These are phyloP conservation scores for Fistulina hepatica DNA, from an alignment of 1,284 basidiomycete genomes.

Conservation along the genomic window DNA sequence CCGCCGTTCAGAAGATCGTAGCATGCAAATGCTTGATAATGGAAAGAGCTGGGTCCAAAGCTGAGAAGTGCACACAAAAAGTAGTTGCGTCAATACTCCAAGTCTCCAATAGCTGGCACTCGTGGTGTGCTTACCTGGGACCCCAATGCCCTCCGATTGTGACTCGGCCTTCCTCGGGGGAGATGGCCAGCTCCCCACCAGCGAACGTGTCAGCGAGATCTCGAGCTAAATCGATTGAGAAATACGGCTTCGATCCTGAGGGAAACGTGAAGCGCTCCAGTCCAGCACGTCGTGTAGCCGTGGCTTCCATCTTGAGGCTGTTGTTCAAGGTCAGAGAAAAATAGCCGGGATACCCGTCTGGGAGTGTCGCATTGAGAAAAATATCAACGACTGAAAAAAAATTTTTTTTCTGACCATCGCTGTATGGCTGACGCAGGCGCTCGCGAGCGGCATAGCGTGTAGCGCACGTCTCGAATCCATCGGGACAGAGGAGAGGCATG, in stretches of 20 bases:
- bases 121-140: constrained; percentile 35
- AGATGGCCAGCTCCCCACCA: constrained; percentile 49
- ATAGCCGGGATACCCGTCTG: constrained; percentile 57
- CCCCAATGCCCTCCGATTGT: constrained; percentile 53
- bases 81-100: too few species aligned
- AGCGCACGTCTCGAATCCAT: constrained; percentile 51
- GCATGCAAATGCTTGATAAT: constrained; percentile 57
- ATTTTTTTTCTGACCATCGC: constrained; percentile 46
- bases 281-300: constrained; percentile 54
- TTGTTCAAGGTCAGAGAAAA: constrained; percentile 46
- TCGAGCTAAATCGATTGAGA: constrained; percentile 53
- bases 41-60: constrained; percentile 46
- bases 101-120: not conserved
- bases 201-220: constrained; percentile 52
- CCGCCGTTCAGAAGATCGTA: constrained; percentile 54
- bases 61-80: constrained; percentile 24
- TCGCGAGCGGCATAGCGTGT: constrained; percentile 43
- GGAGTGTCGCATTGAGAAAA: not conserved
- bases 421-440: constrained; percentile 49
- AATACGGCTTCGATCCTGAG: constrained; percentile 44
- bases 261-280: constrained; percentile 62
- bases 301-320: constrained; percentile 55
- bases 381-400: too few species aligned
- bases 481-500: constrained; percentile 54
- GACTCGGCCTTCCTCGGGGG: constrained; percentile 43